These are phyloP conservation scores for Schizothecium vesticola DNA, from an alignment of 495 filamentous ascomycete genomes.

Conservation along the genomic window DNA sequence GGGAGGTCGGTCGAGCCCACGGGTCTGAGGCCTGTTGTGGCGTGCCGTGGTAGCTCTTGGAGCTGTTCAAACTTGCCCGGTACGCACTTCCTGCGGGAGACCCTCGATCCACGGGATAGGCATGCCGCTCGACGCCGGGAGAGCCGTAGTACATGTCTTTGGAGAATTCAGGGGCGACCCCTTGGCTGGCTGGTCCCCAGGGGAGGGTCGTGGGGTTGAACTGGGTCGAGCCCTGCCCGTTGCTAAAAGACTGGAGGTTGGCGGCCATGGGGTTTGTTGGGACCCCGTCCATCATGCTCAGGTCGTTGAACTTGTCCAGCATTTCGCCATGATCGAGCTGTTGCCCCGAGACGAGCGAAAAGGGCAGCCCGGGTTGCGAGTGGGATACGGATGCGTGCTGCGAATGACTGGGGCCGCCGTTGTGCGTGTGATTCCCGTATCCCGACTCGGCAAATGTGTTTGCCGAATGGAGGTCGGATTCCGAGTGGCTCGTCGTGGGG, in stretches of 20 bases:
- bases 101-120: constrained; percentile 21
- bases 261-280: constrained; percentile 6
- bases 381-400: constrained; percentile 24
- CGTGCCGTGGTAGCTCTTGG: constrained; percentile 51
- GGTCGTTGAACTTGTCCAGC: constrained; percentile 1
- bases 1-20: constrained; percentile 34
- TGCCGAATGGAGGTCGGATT: constrained; percentile 20
- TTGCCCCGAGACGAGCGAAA: constrained; percentile 1
- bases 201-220: constrained; percentile 34
- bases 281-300: constrained; percentile 3
- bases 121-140: constrained; percentile 11
- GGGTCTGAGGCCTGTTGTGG: constrained; percentile 39
- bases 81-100: constrained; percentile 54
- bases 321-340: constrained; percentile 16
- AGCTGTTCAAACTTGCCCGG: constrained; percentile 49
- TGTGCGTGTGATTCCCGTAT: neutral
- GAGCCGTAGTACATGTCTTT: constrained; percentile 12
- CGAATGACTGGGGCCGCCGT: constrained; percentile 11
- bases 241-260: constrained; percentile 7
- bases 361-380: constrained; percentile 7
- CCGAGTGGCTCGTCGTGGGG: constrained; percentile 28
- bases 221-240: constrained; percentile 23
- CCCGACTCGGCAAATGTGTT: constrained; percentile 6
- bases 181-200: constrained; percentile 29
- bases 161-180: constrained; percentile 5